These are phyloP conservation scores for Puccinia brachypodii DNA, from an alignment of 1,284 basidiomycete genomes.

Conservation along the genomic window DNA sequence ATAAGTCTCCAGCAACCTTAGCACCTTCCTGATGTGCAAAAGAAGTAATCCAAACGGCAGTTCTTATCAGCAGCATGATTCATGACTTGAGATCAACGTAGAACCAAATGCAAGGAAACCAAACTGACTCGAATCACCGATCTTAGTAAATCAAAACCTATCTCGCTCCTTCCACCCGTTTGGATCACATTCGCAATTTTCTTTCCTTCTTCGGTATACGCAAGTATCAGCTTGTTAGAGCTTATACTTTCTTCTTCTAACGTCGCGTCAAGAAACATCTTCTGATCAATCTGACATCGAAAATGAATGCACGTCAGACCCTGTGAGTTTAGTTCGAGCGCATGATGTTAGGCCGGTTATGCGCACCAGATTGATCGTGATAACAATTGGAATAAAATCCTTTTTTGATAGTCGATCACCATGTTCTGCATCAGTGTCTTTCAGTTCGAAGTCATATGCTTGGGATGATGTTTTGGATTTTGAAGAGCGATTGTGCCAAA, in stretches of 20 bases:
- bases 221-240: constrained; percentile 37
- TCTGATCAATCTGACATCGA: constrained; percentile 31
- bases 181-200: constrained; percentile 45
- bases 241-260: constrained; percentile 46
- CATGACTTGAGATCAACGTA: not conserved
- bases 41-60: not conserved
- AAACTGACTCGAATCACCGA: constrained; percentile 36
- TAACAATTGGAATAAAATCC: constrained; percentile 21
- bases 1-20: constrained; percentile 28
- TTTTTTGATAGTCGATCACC: constrained; percentile 40
- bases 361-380: constrained; percentile 40
- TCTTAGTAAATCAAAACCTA: constrained; percentile 34
- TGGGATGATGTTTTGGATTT: constrained; percentile 3
- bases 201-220: constrained; percentile 36
- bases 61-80: not conserved
- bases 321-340: not conserved
- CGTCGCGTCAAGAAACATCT: constrained; percentile 43
- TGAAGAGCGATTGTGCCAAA: constrained; percentile 8
- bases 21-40: constrained; percentile 26
- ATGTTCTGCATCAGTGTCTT: constrained; percentile 42
- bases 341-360: not conserved
- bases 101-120: not conserved
- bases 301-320: not conserved
- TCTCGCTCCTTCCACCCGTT: constrained; percentile 46
- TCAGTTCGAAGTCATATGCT: constrained; percentile 41